phyloP scores from a whole-genome alignment of 495 filamentous ascomycete species.

The Penicillium lagena region DNA sequence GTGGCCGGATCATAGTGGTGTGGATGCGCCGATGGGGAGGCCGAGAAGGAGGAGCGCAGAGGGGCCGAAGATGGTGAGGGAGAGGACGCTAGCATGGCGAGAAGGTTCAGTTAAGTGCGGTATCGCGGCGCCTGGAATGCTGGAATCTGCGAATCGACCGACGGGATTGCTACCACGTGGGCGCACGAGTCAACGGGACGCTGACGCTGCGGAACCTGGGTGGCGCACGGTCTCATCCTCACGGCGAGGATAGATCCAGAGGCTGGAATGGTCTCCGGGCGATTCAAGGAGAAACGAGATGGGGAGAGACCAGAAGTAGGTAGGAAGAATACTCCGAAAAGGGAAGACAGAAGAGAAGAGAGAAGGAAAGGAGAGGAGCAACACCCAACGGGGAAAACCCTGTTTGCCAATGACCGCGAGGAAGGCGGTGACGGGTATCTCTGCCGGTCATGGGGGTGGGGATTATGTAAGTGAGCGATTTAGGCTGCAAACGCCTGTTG shows the following conservation, averaged over 20 bases:
- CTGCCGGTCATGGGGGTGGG: no score
- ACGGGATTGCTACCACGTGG: slow-evolving; percentile 35
- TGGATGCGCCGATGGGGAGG: slow-evolving; percentile 15
- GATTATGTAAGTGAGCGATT: no score
- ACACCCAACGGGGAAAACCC: not conserved
- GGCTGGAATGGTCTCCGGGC: not conserved
- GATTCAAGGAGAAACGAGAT: not conserved
- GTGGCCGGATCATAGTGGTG: slow-evolving; percentile 28
- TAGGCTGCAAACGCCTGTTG: no score
- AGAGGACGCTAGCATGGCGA: slow-evolving; percentile 42
- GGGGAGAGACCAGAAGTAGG: slow-evolving; percentile 1
- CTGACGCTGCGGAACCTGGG: slow-evolving; percentile 29
- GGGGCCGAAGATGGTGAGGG: slow-evolving; percentile 38
- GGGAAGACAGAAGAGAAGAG: not conserved
- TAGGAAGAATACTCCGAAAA: not conserved
- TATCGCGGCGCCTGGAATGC: slow-evolving; percentile 7
- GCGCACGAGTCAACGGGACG: slow-evolving; percentile 36
- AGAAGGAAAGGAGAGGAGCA: not conserved
- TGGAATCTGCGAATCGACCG: slow-evolving; percentile 11
- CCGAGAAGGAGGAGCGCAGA: slow-evolving; percentile 25
- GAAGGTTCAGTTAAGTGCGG: not conserved
- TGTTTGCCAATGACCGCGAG: not conserved
- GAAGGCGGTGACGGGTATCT: no score
- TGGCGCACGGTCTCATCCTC: slow-evolving; percentile 24
- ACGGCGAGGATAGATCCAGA: slow-evolving; percentile 6